Evolutionary conservation across 1,284 basidiomycete genomes (phyloP), one percentile per base, ranked within the genome.

Genomic region (Cutaneotrichosporon sp.): DNA sequence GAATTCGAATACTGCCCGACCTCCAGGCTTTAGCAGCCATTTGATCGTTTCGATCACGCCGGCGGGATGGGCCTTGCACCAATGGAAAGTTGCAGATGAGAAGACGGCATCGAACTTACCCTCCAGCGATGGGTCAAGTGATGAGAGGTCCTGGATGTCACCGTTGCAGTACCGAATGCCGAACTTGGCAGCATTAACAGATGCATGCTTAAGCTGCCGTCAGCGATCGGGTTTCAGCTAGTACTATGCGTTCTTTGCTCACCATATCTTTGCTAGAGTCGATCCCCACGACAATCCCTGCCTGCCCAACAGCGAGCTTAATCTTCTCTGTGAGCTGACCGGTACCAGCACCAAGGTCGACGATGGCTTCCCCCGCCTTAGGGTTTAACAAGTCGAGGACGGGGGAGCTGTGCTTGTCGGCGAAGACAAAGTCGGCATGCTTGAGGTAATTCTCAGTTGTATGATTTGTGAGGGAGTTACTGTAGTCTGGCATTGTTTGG

Each of bases 301-400:
- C 69, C 8, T 59, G 56, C 14, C 81, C 79, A 0, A 89, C 84
- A 9, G 78, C 63, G 10, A 77, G 64, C 46, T 79, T 77, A 38
- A 90, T 76, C 53, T 79, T 74, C 37, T 79, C 60, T 0, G 86
- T 87, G 14, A 91, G 72, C 61, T 90, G 85, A 0, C 87, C 88
- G 39, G 83, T 87, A 5, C 89, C 88, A 64, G 88, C 90, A 4
- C 89, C 88, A 34, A 91, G 76, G 64, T 91, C 89, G 38, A 87
- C 76, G 51, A 91, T 84, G 39, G 75, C 75, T 60, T 90, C 85
- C 2, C 86, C 86, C 0, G 79, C 78, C 60, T 79, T 62, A 0
- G 86, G 77, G 24, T 79, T 69, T 16, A 90, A 78, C n/a, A 88
- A 75, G 4, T 77, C 74, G 8, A 89, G 70, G 19, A 90, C 78